Percentiles rank a stretch among this genome's conserved stretches.
These are phyloP conservation scores for Alternaria panax DNA, from an alignment of 2,329 filamentous ascomycete species.

Conservation along the genomic window DNA sequence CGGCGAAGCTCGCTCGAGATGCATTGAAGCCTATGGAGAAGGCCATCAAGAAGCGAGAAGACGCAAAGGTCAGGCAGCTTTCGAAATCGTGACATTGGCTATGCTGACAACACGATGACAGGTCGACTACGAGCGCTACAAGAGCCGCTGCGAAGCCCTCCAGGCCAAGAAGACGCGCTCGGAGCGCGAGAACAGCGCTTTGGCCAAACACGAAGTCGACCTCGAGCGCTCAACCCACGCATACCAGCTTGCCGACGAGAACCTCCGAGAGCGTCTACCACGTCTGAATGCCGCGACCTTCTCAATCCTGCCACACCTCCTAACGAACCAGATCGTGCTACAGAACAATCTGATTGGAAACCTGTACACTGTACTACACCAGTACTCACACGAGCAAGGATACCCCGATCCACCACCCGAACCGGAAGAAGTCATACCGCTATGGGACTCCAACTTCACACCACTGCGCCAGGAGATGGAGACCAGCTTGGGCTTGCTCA, in stretches of 20 bases:
- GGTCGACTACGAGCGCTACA: slow-evolving; percentile 81
- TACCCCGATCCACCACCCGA: slow-evolving; percentile 76
- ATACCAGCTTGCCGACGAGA: slow-evolving; percentile 77
- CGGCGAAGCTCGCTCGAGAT: slow-evolving; percentile 73
- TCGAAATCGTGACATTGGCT: no score
- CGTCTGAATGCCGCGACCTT: slow-evolving; percentile 74
- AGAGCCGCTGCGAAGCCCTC: slow-evolving; percentile 73
- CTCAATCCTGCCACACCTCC: slow-evolving; percentile 74
- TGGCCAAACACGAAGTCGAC: slow-evolving; percentile 76
- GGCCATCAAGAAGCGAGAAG: slow-evolving; percentile 84
- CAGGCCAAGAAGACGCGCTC: slow-evolving; percentile 74
- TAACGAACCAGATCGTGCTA: slow-evolving; percentile 74
- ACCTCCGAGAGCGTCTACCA: slow-evolving; percentile 74
- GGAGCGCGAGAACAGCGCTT: slow-evolving; percentile 74
- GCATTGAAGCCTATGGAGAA: slow-evolving; percentile 77
- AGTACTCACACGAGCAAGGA: slow-evolving; percentile 72
- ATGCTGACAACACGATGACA: slow-evolving; percentile 42
- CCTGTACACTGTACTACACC: slow-evolving; percentile 78
- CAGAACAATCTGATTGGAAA: slow-evolving; percentile 80
- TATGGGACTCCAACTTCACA: slow-evolving; percentile 70
- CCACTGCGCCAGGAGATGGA: slow-evolving; percentile 73
- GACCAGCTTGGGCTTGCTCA: slow-evolving; percentile 65
- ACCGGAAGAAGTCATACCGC: slow-evolving; percentile 72
- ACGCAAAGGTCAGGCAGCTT: slow-evolving; percentile 65
- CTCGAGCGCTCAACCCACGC: slow-evolving; percentile 71